Conservation (phyloP, 2,329 filamentous ascomycete genomes). For the Clathrospora elynae region DNA sequence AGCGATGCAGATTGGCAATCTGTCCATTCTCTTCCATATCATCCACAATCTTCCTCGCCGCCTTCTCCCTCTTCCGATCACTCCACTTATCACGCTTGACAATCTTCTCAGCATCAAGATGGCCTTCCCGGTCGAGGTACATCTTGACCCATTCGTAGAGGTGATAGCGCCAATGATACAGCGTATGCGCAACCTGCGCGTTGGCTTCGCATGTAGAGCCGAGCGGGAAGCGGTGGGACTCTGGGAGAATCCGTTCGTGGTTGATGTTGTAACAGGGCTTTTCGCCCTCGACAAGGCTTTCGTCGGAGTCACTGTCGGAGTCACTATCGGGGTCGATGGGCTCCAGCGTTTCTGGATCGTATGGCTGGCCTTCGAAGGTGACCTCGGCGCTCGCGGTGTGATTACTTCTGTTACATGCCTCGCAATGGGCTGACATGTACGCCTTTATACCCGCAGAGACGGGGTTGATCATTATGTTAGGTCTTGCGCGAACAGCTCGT, state of each 20-base stretch:
- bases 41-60: constrained; percentile 68
- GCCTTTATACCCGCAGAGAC: constrained; percentile 11
- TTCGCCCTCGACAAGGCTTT: constrained; percentile 27
- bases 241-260: constrained; percentile 37
- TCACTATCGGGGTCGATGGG: constrained; percentile 53
- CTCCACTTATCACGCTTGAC: constrained; percentile 66
- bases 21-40: constrained; percentile 65
- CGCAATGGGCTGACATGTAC: constrained; percentile 55
- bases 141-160: constrained; percentile 74
- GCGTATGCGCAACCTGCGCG: constrained; percentile 70
- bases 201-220: constrained; percentile 61
- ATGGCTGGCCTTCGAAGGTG: constrained; percentile 67
- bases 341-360: constrained; percentile 68
- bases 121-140: constrained; percentile 63
- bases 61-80: constrained; percentile 61
- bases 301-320: constrained; percentile 19
- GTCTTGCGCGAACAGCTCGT: constrained; percentile 68
- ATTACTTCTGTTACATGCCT: constrained; percentile 71
- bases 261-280: constrained; percentile 32
- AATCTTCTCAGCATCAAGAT: constrained; percentile 63
- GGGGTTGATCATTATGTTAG: constrained; percentile 56
- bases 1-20: constrained; percentile 65
- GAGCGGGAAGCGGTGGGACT: constrained; percentile 36
- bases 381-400: constrained; percentile 71
- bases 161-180: constrained; percentile 76